Evolutionary conservation across 2,329 filamentous ascomycete genomes (phyloP), one percentile per base, ranked within the genome.

Genomic region (Tolypocladium tropicale): DNA sequence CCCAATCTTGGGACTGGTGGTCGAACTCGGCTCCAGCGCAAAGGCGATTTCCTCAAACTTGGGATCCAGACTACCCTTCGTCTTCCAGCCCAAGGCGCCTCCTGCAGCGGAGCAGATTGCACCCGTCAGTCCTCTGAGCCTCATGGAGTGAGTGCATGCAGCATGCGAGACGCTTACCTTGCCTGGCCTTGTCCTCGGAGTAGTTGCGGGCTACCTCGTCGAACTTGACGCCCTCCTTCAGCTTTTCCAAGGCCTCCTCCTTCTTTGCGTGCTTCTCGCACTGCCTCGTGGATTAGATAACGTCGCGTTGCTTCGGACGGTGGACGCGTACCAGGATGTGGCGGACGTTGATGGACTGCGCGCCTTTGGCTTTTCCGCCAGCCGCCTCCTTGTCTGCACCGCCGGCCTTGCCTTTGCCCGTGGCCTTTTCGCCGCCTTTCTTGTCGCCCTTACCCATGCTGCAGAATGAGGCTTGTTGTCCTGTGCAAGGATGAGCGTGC

Each of bases 181-280:
- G 78, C 59, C 84, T 77, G 5, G 87, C 86, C 73, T 92, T 91
- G 69, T 92, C 88, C 70, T 91, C 88, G 0, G 85, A 89, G 65
- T 82, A 88, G 61, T 85, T 81, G 54, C 81, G 75, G 11, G 88
- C 88, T 6, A 91, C 86, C 52, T 88, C 84, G 63, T 90, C 87
- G 65, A 91, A 92, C 63, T 86, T 89, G 53, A 77, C 77, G 1
- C 87, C 86, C 4, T 76, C 81, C 41, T 78, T 78, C 53, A 92
- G 70, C 71, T 89, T 86, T 56, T 79, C 80, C 18, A 90, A 68
- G 0, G 88, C 88, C 67, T 90, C 85, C 66, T 90, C 87, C 67
- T 90, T 91, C 70, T 85, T 89, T n/a, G 76, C 73, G 67, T 90
- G 84, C 67, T 92, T 92, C 67, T 85, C 85, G 64, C 88, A 91